Evolutionary conservation across 2,329 filamentous ascomycete species (phyloP).

Genomic region (Fusarium sp.): DNA sequence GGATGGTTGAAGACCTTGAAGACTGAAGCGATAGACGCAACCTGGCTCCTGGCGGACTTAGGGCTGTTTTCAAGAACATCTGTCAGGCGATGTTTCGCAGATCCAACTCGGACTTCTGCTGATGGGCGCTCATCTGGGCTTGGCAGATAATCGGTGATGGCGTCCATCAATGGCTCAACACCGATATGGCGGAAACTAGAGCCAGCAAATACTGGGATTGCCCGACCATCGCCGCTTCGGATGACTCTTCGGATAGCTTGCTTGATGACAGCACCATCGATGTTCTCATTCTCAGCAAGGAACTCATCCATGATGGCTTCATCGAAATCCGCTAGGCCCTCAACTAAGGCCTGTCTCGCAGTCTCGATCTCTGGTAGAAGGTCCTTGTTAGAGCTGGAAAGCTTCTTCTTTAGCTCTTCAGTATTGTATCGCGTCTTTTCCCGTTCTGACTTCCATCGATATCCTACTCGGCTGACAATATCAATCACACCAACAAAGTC

Average conservation of each 20-base stretch:
- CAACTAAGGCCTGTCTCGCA: conserved; percentile 82
- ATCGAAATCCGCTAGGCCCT: conserved; percentile 88
- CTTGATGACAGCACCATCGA: conserved; percentile 74
- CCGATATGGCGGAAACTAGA: conserved; percentile 95
- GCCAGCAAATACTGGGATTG: conserved; percentile 89
- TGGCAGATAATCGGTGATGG: conserved; percentile 87
- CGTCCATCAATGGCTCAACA: conserved; percentile 90
- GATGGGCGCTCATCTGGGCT: conserved; percentile 84
- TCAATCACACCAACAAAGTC: conserved; percentile 87
- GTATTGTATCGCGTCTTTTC: conserved; percentile 52
- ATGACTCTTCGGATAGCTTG: conserved; percentile 80
- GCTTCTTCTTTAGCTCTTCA: conserved; percentile 52
- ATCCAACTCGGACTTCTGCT: conserved; percentile 77
- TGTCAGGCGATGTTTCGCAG: conserved; percentile 54
- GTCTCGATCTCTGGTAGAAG: conserved; percentile 76
- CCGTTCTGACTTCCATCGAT: conserved; percentile 72
- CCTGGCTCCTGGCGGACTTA: conserved; percentile 48
- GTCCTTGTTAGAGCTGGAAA: conserved; percentile 58
- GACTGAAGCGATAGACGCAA: conserved; percentile 71
- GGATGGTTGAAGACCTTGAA: conserved; percentile 97
- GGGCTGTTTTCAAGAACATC: conserved; percentile 56
- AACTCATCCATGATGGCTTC: conserved; percentile 87
- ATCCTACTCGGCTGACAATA: conserved; percentile 77
- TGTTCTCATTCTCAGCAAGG: conserved; percentile 80
- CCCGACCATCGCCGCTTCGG: conserved; percentile 72